Percentiles rank a stretch among this genome's conserved stretches.
These are phyloP conservation scores for Podaxis sp. DNA, from an alignment of 768 basidiomycete genomes.

Conservation along the genomic window DNA sequence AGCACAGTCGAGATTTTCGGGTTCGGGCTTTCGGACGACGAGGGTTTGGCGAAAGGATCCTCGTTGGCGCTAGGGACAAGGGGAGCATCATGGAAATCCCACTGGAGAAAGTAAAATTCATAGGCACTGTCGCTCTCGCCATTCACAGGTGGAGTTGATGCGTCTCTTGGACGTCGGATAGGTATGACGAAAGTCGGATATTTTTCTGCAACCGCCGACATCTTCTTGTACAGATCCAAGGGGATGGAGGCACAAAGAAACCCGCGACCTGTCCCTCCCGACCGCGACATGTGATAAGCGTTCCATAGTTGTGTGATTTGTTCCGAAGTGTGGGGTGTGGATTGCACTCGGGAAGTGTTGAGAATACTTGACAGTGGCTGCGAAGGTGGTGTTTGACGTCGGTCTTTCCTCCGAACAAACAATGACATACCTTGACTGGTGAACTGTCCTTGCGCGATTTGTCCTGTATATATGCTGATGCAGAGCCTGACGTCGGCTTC, in stretches of 20 bases:
- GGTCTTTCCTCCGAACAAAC: neutral
- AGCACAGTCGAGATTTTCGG: constrained; percentile 73
- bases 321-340: constrained; percentile 65
- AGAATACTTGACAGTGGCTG: constrained; percentile 83
- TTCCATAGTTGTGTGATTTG: constrained; percentile 88
- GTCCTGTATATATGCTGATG: neutral
- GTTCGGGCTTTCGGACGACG: constrained; percentile 32
- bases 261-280: constrained; percentile 78
- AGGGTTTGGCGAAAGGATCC: constrained; percentile 45
- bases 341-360: constrained; percentile 69
- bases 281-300: constrained; percentile 81
- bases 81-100: constrained; percentile 81
- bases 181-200: constrained; percentile 86
- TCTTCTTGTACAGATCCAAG: constrained; percentile 65
- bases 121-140: constrained; percentile 47
- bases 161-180: constrained; percentile 51
- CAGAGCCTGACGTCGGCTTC: constrained; percentile 4
- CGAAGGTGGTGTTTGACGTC: constrained; percentile 10
- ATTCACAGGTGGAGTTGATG: constrained; percentile 23
- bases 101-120: constrained; percentile 88
- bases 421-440: constrained; percentile 22
- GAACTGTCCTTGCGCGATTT: constrained; percentile 21
- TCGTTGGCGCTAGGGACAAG: constrained; percentile 49
- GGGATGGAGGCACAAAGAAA: constrained; percentile 86
- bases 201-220: constrained; percentile 59